Percentiles rank a stretch among this genome's conserved stretches.
Evolutionary conservation across 345 rosid genomes (phyloP).

Genomic region (Ricinus communis): DNA sequence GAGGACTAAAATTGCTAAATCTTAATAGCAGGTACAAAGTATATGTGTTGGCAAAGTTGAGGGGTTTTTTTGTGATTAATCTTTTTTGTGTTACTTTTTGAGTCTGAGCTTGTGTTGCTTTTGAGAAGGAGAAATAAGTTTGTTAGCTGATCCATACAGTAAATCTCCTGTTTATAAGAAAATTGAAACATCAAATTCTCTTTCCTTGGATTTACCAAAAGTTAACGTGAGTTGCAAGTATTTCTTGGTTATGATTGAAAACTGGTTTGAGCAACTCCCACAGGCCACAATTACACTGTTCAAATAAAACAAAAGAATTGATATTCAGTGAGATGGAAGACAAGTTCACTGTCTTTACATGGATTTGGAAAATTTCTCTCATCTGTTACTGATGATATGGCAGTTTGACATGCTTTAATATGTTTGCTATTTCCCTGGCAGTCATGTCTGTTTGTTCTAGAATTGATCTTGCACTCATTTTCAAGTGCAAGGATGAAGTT

Average conservation of each 20-base stretch:
- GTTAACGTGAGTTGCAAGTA: neutral
- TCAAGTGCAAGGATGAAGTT: neutral
- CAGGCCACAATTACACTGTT: too few species aligned
- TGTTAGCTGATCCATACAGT: too few species aligned
- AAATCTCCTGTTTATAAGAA: neutral
- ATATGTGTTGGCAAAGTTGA: too few species aligned
- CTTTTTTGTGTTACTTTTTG: too few species aligned
- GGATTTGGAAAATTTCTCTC: neutral
- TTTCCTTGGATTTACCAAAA: neutral
- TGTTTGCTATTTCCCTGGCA: slow-evolving; percentile 3
- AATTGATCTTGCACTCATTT: neutral
- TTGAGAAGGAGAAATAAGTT: neutral
- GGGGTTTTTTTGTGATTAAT: too few species aligned
- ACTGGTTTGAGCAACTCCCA: neutral
- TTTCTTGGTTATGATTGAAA: neutral
- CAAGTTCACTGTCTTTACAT: neutral
- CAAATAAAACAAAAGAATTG: too few species aligned
- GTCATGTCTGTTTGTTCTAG: slow-evolving; percentile 11
- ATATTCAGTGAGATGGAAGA: too few species aligned
- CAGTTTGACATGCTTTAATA: neutral
- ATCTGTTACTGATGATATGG: neutral
- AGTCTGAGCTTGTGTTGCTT: neutral
- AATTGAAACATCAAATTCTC: neutral
- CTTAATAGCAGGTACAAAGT: neutral
- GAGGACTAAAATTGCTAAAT: neutral